Conservation (phyloP, 352 stramenopile species). For the Pythium brassicae region DNA sequence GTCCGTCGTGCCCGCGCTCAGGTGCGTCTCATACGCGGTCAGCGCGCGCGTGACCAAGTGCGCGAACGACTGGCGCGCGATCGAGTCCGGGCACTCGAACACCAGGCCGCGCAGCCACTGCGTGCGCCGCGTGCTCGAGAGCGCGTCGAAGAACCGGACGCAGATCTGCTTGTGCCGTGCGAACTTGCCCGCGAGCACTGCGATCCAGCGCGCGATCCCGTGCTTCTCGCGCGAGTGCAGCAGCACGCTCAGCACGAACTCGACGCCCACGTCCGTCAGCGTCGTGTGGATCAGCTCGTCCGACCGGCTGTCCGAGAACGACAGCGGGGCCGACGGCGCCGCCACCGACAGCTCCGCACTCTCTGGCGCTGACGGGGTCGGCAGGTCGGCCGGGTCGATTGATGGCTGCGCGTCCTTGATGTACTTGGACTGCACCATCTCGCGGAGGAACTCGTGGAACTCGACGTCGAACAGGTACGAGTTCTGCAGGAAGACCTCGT, state of each 20-base stretch:
- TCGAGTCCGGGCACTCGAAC: constrained; percentile 84
- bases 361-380: constrained; percentile 6
- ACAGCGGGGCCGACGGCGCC: constrained; percentile 16
- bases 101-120: constrained; percentile 64
- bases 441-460: constrained; percentile 93
- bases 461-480: constrained; percentile 95
- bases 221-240: constrained; percentile 87
- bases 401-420: constrained; percentile 39
- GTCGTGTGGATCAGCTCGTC: constrained; percentile 65
- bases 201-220: constrained; percentile 80
- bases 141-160: constrained; percentile 56
- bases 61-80: constrained; percentile 83
- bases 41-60: constrained; percentile 74
- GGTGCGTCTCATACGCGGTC: constrained; percentile 58
- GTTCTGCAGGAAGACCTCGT: constrained; percentile 93
- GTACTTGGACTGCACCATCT: constrained; percentile 84
- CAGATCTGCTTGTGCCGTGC: constrained; percentile 64
- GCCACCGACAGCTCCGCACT: constrained; percentile 8
- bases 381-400: not conserved
- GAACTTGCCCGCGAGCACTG: constrained; percentile 72
- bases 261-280: constrained; percentile 75
- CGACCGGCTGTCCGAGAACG: constrained; percentile 11
- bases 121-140: constrained; percentile 50
- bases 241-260: constrained; percentile 87
- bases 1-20: constrained; percentile 16